These are phyloP conservation scores for Graphilbum ipis-grandicollis DNA, from an alignment of 2,329 filamentous ascomycete genomes.

Conservation along the genomic window DNA sequence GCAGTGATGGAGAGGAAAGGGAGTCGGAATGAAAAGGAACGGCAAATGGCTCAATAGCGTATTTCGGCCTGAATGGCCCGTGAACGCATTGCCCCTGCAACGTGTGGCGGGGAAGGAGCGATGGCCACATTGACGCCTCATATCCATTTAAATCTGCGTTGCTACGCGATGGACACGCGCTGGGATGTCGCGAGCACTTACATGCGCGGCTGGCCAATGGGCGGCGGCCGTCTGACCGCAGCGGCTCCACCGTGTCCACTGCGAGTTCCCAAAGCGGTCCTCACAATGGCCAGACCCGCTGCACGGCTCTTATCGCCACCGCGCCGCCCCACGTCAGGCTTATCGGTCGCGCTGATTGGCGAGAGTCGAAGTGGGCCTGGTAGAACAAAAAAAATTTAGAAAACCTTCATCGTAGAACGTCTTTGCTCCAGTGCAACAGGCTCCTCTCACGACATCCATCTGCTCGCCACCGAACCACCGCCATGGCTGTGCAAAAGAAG, in stretches of 20 bases:
- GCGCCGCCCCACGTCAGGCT: slow-evolving; percentile 1
- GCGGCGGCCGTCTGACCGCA: neutral
- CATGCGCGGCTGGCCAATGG: slow-evolving; percentile 6
- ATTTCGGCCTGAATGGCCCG: too few relatives aligned
- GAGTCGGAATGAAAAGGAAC: neutral
- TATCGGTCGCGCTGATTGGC: slow-evolving; percentile 5
- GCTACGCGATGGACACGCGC: slow-evolving; percentile 8
- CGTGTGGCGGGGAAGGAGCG: slow-evolving; percentile 10
- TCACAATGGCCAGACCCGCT: neutral
- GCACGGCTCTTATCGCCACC: neutral
- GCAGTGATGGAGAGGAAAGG: neutral
- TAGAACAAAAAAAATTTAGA: neutral
- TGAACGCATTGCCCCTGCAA: too few relatives aligned
- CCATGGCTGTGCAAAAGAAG: slow-evolving; percentile 97
- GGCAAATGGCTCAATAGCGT: too few relatives aligned
- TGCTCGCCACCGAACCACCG: slow-evolving; percentile 3
- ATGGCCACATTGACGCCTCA: slow-evolving; percentile 2
- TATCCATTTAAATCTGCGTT: neutral
- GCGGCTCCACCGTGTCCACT: neutral
- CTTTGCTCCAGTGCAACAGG: too few relatives aligned
- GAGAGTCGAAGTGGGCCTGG: neutral
- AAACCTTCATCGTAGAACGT: too few relatives aligned
- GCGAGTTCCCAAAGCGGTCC: slow-evolving; percentile 1
- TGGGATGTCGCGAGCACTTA: slow-evolving; percentile 6
- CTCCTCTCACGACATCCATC: neutral